Conservation (phyloP, 2,329 filamentous ascomycete species). For the Fusarium chlamydosporum region DNA sequence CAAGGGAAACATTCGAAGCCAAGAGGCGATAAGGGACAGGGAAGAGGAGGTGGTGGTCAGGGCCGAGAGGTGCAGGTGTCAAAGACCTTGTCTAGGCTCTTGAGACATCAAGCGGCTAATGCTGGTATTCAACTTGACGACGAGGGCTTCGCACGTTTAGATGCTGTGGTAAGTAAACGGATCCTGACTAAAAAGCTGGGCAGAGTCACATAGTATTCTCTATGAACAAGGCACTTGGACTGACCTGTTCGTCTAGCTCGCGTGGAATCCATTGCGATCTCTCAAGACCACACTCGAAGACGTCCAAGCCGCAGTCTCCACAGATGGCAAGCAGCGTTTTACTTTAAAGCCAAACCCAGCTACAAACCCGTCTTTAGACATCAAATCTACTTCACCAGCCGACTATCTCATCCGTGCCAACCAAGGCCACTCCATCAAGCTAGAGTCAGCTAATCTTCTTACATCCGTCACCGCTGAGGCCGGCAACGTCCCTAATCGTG, state of each 20-base stretch:
- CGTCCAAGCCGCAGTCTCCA: constrained; percentile 75
- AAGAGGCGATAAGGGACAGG: constrained; percentile 43
- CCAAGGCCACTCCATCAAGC: constrained; percentile 89
- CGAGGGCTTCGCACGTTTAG: constrained; percentile 71
- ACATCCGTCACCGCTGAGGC: constrained; percentile 73
- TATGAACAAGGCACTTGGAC: background rate
- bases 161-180: constrained; percentile 67
- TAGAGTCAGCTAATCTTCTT: constrained; percentile 79
- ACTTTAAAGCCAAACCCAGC: constrained; percentile 73
- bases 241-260: constrained; percentile 58
- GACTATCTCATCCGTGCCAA: constrained; percentile 93
- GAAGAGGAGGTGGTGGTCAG: constrained; percentile 52
- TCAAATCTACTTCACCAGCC: constrained; percentile 63
- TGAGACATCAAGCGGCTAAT: constrained; percentile 69
- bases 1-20: constrained; percentile 43
- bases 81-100: constrained; percentile 66
- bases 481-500: constrained; percentile 72
- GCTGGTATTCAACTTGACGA: constrained; percentile 70
- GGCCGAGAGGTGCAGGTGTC: constrained; percentile 66
- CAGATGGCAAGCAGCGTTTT: constrained; percentile 93
- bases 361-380: constrained; percentile 45
- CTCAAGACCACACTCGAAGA: constrained; percentile 83
- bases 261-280: constrained; percentile 72
- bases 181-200: background rate
- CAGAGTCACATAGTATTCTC: background rate